Base-by-base conservation (phyloP, 2,329 filamentous ascomycete genomes). In the Cladobotryum protrusum region DNA sequence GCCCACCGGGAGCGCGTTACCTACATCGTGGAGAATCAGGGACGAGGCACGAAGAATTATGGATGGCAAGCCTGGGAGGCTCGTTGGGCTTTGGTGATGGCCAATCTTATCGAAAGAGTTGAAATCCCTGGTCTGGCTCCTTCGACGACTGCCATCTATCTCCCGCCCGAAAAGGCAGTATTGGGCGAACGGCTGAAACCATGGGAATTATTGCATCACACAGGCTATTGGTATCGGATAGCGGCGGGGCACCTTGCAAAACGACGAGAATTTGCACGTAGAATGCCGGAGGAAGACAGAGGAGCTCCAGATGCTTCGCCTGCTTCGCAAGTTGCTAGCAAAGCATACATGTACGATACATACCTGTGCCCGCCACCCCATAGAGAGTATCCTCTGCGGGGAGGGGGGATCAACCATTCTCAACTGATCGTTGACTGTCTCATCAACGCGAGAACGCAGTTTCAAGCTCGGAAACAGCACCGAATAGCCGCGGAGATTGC, bases 61-160 rank as follows among this genome's bases (percentile, higher is more conserved):
- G 89, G 89, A 5, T 97, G 91, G 88, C 81, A 89, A 61, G 91
- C 92, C 2, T 99, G 92, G 91, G 87, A 96, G 69, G 83, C 88
- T 37, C 79, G 87, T 49, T 85, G 82, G 82, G 76, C 79, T 14
- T 72, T 71, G 18, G 69, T 82, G 12, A 85, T 85, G 82, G 81
- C 79, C 2, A 73, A 79, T 41, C 61, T 84, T 54, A 74, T 84
- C 15, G 75, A 81, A 53, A 78, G 73, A 54, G 70, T 75, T 20
- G 72, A 74, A 17, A 69, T 82, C 12, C 69, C 72, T 3, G 76
- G 77, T 33, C 67, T 83, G 15, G 68, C 67, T 2, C 70, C 74
- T 1, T 65, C 68, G 2, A 71, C 70, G 1, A 63, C 63, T 45
- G 61, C 65, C 13, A 63, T 83, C 7, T 83, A 74, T 54, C 67